Base-by-base conservation (phyloP, 1,284 basidiomycete genomes). In the Hypsizygus ulmarius region DNA sequence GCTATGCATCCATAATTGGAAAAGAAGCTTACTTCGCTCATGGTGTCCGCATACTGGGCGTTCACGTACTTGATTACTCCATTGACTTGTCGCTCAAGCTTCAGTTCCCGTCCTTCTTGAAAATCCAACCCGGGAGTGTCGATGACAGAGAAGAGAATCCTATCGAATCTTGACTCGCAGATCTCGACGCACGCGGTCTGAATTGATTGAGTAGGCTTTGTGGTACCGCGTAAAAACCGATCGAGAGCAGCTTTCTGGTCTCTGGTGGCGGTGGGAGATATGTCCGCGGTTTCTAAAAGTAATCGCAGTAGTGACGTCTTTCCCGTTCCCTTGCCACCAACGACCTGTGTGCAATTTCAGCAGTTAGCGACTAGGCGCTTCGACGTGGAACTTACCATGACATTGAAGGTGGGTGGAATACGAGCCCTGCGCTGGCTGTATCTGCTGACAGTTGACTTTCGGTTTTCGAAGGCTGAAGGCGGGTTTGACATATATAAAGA, bases 51-150 rank as follows among this genome's bases (percentile, higher is more conserved):
- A 63, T 84, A 92, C 60, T 86, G 85, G 2, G 77, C 70, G 55
- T 91, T 89, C 12, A 92, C 67, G 56, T 89, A 86, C 63, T 80
- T 87, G 53, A 90, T 74, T 37, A 92, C 69, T 3, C 66, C 59
- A 33, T 79, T 82, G 12, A 91, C 81, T 62, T 90, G 84, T 45
- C 84, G 75, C 59, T 92, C 89, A 50, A 91, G 71, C 63, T 76
- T 82, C 51, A 92, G 68, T 63, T 90, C 88, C 53, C 75, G 77
- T 25, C 87, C 84, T 44, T 79, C 73, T 32, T 72, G 61, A 62
- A 87, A 89, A 60, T 90, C 87, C 43, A 92, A 68, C 3, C 88
- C 89, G 21, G 87, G 87, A 1, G 90, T 91, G 59, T 92, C 89
- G 53, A 90, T 84, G 46, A 87, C 84, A 14, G 84, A 84, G 55